Percentiles rank a stretch among this genome's conserved stretches.
Evolutionary conservation across 257 asterid genomes (phyloP).

Genomic region (Schizonepeta tenuifolia): DNA sequence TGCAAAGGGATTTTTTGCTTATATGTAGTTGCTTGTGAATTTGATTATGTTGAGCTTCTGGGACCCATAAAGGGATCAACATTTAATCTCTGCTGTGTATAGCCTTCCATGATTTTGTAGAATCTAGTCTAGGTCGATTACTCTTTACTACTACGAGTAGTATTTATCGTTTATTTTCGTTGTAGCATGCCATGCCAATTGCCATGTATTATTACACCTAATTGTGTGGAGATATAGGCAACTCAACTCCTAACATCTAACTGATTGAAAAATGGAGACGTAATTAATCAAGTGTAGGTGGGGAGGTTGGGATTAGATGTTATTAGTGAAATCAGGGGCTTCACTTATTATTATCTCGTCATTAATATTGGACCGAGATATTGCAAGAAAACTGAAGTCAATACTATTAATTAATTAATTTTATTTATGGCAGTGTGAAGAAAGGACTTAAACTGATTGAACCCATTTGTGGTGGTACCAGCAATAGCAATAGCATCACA

Average conservation of each 20-base stretch:
- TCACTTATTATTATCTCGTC: slow-evolving; percentile 20
- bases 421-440: not conserved
- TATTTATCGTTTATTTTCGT: too few relatives aligned
- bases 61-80: too few relatives aligned
- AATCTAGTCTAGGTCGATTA: too few relatives aligned
- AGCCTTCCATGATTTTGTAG: too few relatives aligned
- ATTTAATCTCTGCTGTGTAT: too few relatives aligned
- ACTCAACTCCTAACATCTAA: slow-evolving; percentile 36
- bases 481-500: not conserved
- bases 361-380: slow-evolving; percentile 39
- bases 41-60: too few relatives aligned
- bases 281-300: slow-evolving; percentile 45
- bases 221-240: not conserved
- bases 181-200: too few relatives aligned
- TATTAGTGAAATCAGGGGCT: not conserved
- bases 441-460: slow-evolving; percentile 19
- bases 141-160: too few relatives aligned
- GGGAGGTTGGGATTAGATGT: slow-evolving; percentile 36
- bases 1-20: slow-evolving; percentile 28
- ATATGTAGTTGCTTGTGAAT: too few relatives aligned
- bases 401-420: too few relatives aligned
- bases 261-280: slow-evolving; percentile 27
- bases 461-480: slow-evolving; percentile 17
- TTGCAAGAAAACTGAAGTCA: not conserved
- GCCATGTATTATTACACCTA: too few relatives aligned